phyloP scores from a whole-genome alignment of 192 early-diverging fungal genomes.

The Backusella parvicylindrica region DNA sequence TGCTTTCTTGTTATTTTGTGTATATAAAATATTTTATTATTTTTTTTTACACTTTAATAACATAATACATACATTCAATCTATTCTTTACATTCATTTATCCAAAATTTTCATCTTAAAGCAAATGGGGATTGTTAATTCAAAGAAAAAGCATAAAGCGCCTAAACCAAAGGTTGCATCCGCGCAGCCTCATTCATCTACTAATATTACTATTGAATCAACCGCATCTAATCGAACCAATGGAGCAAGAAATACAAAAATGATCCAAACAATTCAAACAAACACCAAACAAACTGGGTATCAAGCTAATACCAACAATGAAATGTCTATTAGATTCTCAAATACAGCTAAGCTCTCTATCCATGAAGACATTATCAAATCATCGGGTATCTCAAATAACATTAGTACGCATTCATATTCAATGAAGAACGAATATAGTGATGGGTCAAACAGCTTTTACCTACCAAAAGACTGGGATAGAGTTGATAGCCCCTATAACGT shows the following conservation, averaged over 20 bases:
- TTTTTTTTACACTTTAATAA: background rate
- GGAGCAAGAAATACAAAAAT: background rate
- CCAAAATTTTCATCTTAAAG: background rate
- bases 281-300: background rate
- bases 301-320: background rate
- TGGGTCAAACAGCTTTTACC: constrained; percentile 7
- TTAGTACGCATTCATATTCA: background rate
- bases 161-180: background rate
- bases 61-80: background rate
- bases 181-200: background rate
- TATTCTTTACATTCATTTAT: background rate
- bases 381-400: background rate
- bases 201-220: background rate
- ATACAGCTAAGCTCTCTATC: background rate
- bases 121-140: constrained; percentile 8
- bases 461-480: constrained; percentile 19
- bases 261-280: background rate
- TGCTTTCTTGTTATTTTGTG: background rate
- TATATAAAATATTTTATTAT: background rate
- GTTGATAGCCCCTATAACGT: constrained; percentile 3
- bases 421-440: background rate
- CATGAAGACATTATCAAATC: background rate
- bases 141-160: background rate
- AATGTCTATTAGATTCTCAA: background rate
- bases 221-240: background rate